Evolutionary conservation across 768 basidiomycete species (phyloP).

Genomic region (Suillus decipiens): DNA sequence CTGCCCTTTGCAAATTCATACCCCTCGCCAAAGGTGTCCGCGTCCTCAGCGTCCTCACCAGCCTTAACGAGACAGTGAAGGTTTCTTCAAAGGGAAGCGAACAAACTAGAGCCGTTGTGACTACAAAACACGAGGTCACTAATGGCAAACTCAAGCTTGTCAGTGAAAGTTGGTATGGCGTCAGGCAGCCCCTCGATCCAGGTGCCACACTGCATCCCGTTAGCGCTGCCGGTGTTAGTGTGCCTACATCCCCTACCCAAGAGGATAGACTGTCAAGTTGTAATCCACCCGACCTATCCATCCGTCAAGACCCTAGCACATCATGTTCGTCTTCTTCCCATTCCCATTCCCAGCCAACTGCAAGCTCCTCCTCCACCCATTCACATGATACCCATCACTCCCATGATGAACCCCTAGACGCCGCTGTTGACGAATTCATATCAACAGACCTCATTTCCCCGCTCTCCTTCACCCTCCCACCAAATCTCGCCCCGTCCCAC

Average conservation of each 20-base stretch:
- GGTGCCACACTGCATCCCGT: neutral
- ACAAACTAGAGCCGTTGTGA: slow-evolving; percentile 59
- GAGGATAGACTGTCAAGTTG: slow-evolving; percentile 20
- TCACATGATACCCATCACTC: neutral
- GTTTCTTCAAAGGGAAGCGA: slow-evolving; percentile 57
- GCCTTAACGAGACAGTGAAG: slow-evolving; percentile 75
- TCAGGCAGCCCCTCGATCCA: slow-evolving; percentile 5
- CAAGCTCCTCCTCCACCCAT: neutral
- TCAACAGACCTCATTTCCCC: slow-evolving; percentile 55
- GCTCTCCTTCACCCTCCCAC: slow-evolving; percentile 61
- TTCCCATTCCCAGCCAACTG: slow-evolving; percentile 5
- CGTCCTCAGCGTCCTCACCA: slow-evolving; percentile 65
- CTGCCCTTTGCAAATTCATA: slow-evolving; percentile 82
- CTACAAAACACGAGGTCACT: slow-evolving; percentile 66
- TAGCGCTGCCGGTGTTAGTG: slow-evolving; percentile 11
- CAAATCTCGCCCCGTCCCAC: slow-evolving; percentile 68
- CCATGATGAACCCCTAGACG: slow-evolving; percentile 12
- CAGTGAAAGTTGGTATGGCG: slow-evolving; percentile 17
- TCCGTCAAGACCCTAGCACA: slow-evolving; percentile 19
- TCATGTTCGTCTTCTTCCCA: slow-evolving; percentile 19
- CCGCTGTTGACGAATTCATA: neutral
- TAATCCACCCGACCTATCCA: slow-evolving; percentile 19
- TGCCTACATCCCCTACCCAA: slow-evolving; percentile 13
- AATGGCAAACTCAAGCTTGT: slow-evolving; percentile 52
- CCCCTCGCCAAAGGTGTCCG: slow-evolving; percentile 84